Evolutionary conservation across 2,329 filamentous ascomycete species (phyloP), one percentile per base, ranked within the genome.

Genomic region (Cercospora janseana): DNA sequence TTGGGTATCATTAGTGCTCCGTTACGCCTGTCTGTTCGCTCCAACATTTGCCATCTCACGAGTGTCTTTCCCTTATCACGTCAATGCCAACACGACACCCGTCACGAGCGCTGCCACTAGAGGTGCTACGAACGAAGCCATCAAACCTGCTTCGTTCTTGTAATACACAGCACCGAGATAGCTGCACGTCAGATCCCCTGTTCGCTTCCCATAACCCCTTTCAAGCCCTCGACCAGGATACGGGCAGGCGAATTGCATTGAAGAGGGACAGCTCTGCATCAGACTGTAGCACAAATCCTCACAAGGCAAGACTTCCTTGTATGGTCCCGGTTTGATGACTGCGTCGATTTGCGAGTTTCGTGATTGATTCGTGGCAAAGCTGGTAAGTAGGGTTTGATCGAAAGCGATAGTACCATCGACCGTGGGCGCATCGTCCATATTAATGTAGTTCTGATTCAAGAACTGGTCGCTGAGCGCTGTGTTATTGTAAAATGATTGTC

Each of bases 221-320:
- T 77, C 73, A 43, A 79, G 56, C 38, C 73, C 76, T 28, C 65
- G 64, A 0, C 73, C 73, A 2, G 63, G 60, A 26, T 64, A 58
- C 1, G 93, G 92, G 70, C 93, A 98, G 1, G 67, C 72, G 62
- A 98, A 96, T 0, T 78, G 75, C 60, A 98, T 73, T 1, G 77
- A 70, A 0, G 89, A 79, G 0, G 93, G 92, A 70, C 93, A 98
- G 64, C 81, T 88, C 70, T 86, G 83, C 8, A 95, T 87, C 1
- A 98, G 77, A 46, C 85, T 81, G 66, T 90, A 93, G 72, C 93
- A 98, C 43, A 96, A 72, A 57, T 95, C 86, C 54, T 87, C 81
- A 63, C 92, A 97, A 0, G 93, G 93, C 6, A 95, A 73, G 15
- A 97, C 75, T 72, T 98, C 93, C 66, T 91, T 94, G 71, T 98